Evolutionary conservation across 2,329 filamentous ascomycete species (phyloP), one percentile per base, ranked within the genome.

Genomic region (Orbilia brochopaga): DNA sequence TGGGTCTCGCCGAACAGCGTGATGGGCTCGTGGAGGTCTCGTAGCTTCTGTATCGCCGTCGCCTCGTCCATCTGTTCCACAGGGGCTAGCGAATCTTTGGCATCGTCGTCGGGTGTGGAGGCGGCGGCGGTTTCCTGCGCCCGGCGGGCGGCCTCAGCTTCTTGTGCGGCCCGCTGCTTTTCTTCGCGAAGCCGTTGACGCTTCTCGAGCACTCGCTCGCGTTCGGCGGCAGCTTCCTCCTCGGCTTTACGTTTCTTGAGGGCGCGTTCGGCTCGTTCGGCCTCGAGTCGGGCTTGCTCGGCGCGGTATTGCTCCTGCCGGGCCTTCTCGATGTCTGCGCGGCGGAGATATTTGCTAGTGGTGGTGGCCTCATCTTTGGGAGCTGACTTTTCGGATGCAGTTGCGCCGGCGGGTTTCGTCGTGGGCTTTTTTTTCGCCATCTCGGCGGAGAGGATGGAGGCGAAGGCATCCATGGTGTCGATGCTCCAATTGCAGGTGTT

Each of bases 371-470:
- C 23, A 4, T 60, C 44, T 27, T 77, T 64, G 40, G 75, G 61
- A 48, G 78, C 63, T 69, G 76, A 23, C 78, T 56, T 53, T 78
- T 73, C 21, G 80, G 74, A 32, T 32, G 27, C 27, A 58, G 81
- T 75, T 46, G 81, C 75, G 46, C 80, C 75, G 61, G 84, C 81
- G 79, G 91, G 91, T 75, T 88, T 84, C 80, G 27, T 32, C 27
- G 8, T 8, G 27, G 27, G 8, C 27, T 32, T 32, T 32, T 94
- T 77, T 60, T 77, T 95, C 77, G 90, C 87, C 77, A 99, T 94
- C 80, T 96, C 92, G 78, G 91, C 90, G 77, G 90, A 87, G 91
- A 99, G 96, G 53, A 99, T 83, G 37, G 91, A 86, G 73, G 92
- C 92, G 82, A 99, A 99, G 80, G 65, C 65, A 19, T 99, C 92